Percentiles rank a stretch among this genome's conserved stretches.
Conservation (phyloP, 2,329 filamentous ascomycete species). For the Colletotrichum kahawae region DNA sequence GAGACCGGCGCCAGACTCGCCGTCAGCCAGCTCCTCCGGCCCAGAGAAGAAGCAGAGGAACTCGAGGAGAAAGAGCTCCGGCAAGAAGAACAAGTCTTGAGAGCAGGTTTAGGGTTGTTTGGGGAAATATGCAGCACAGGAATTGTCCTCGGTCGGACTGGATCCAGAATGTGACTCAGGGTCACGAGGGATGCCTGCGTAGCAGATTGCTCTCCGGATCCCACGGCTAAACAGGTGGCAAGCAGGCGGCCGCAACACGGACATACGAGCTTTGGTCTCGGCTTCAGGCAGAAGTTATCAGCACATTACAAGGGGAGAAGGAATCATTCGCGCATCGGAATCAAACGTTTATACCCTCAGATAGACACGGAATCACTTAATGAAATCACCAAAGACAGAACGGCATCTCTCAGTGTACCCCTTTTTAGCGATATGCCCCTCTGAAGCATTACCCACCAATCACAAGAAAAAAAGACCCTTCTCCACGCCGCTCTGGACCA, state of each 20-base stretch:
- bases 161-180: neutral
- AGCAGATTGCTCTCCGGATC: neutral
- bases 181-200: neutral
- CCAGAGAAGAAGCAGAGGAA: slow-evolving; percentile 36
- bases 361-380: neutral
- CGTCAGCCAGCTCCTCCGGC: slow-evolving; percentile 28
- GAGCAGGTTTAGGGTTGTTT: neutral
- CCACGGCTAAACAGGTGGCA: neutral
- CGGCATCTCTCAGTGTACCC: neutral
- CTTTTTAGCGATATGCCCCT: neutral
- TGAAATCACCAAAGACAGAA: neutral
- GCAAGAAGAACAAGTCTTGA: slow-evolving; percentile 10
- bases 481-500: neutral
- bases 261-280: neutral
- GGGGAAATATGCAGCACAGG: neutral
- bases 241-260: neutral
- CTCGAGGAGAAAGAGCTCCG: slow-evolving; percentile 28
- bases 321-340: neutral
- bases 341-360: slow-evolving; percentile 15
- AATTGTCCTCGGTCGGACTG: neutral
- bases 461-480: neutral
- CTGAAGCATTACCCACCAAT: neutral
- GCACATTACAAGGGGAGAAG: neutral
- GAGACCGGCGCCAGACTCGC: slow-evolving; percentile 40
- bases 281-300: neutral